Base-by-base conservation (phyloP, 331 rosid genomes). In the Cydonia oblonga region DNA sequence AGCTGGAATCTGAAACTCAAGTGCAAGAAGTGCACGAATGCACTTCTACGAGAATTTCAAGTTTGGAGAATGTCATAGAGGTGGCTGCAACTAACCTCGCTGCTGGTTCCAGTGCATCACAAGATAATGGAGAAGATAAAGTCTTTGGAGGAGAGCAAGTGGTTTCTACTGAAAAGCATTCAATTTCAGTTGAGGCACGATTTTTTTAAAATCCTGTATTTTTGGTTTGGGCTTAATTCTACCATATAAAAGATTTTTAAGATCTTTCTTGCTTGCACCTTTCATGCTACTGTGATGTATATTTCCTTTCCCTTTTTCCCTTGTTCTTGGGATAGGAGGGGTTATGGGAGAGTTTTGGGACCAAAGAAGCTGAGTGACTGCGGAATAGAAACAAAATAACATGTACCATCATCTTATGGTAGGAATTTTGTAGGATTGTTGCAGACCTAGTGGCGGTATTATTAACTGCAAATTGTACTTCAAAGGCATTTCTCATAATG, bases 171-270 rank as follows among this genome's bases (percentile, higher is more conserved):
- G 78, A 69, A 75, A 90, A 83, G 65, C 81, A 89, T 82, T 83
- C 97, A 18, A 61, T 87, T 79, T 82, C 93, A 69, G 78, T 89
- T 61, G 78, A 87, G 90, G 98, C 84, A 81, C 71, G 86, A 77
- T 76, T 66, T 53, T 38, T 53, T 82, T 65, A 58, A 60, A 70
- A 66, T 64, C 5, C 25, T 6, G 9, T 22, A 19, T 20, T 28
- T 23, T 19, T 2, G 25, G 13, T 67, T 24, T 25, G 23, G 28
- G 10, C 58, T 67, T 52, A 25, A 9, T 69, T 18, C 18, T 6
- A 51, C 29, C 29, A 5, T 54, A 32, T 53, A 7, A 20, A 1
- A 51, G 10, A 28, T 51, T 52, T 28, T 1, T 15, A 24, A 44
- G 62, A 67, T 16, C 20, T 23, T 61, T 51, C 12, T 61, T 4